Evolutionary conservation across 2,329 filamentous ascomycete genomes (phyloP).

Genomic region (Daldinia sp.): DNA sequence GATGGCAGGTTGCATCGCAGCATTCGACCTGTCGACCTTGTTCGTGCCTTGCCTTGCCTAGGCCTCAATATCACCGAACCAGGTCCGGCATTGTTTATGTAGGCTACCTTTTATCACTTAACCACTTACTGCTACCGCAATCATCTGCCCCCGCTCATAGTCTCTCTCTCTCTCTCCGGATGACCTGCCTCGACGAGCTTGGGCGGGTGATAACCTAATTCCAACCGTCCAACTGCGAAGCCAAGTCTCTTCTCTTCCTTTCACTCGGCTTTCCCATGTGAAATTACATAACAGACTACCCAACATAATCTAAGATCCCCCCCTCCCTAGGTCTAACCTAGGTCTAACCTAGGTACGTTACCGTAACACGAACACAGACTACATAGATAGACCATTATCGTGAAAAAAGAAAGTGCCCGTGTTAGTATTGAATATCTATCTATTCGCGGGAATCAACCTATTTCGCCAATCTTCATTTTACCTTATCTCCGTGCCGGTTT

Average conservation of each 20-base stretch:
- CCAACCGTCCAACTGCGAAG: not conserved
- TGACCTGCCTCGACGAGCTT: conserved; percentile 6
- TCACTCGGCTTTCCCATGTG: conserved; percentile 1
- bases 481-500: not conserved
- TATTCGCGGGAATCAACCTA: not conserved
- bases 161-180: not conserved
- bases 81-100: not conserved
- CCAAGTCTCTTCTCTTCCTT: not conserved
- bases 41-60: not conserved
- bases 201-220: conserved; percentile 15
- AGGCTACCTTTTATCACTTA: no score
- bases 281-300: conserved; percentile 1
- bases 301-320: not conserved
- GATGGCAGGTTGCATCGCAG: conserved; percentile 9
- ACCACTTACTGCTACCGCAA: not conserved
- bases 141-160: not conserved
- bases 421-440: not conserved
- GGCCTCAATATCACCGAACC: not conserved
- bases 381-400: not conserved
- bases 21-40: not conserved
- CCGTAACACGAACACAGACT: not conserved
- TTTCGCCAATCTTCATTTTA: not conserved
- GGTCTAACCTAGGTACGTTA: not conserved
- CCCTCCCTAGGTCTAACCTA: no score
- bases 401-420: not conserved